Percentiles rank a stretch among this genome's conserved stretches.
These are phyloP conservation scores for Penicillium corylophilum DNA, from an alignment of 2,329 filamentous ascomycete genomes.

Conservation along the genomic window DNA sequence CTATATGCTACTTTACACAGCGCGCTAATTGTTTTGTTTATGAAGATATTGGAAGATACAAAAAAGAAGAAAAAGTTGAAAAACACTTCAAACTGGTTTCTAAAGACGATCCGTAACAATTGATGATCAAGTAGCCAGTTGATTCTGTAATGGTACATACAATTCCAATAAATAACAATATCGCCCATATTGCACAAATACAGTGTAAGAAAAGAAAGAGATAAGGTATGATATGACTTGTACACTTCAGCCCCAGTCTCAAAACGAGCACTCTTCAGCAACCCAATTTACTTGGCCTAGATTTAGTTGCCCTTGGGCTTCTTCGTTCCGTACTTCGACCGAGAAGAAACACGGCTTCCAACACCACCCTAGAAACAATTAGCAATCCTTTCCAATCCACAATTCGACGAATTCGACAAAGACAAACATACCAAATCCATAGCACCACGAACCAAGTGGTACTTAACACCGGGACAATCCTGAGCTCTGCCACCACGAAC, in stretches of 20 bases:
- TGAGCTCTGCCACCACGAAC: conserved; percentile 90
- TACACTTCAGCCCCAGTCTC: background rate
- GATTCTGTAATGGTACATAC: conserved; percentile 20
- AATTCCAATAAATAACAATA: conserved; percentile 10
- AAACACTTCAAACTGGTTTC: too few species aligned
- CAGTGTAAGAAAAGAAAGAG: conserved; percentile 1
- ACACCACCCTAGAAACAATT: conserved; percentile 73
- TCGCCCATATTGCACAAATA: conserved; percentile 14
- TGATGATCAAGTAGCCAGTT: background rate
- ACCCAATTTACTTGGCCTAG: background rate
- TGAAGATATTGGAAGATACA: background rate
- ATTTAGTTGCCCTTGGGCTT: conserved; percentile 81
- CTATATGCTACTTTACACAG: conserved; percentile 7
- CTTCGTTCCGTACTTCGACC: conserved; percentile 98
- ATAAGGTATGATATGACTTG: background rate
- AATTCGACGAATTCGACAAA: background rate
- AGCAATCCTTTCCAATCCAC: conserved; percentile 17
- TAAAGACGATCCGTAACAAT: background rate
- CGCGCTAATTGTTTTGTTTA: background rate
- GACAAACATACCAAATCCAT: conserved; percentile 76
- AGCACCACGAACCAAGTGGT: conserved; percentile 86
- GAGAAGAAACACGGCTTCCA: conserved; percentile 73
- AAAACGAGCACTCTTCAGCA: background rate
- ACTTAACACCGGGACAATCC: conserved; percentile 98
- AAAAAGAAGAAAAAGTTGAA: background rate